Evolutionary conservation across 1,284 basidiomycete genomes (phyloP), one percentile per base, ranked within the genome.

Genomic region (Trichosporon sp.): DNA sequence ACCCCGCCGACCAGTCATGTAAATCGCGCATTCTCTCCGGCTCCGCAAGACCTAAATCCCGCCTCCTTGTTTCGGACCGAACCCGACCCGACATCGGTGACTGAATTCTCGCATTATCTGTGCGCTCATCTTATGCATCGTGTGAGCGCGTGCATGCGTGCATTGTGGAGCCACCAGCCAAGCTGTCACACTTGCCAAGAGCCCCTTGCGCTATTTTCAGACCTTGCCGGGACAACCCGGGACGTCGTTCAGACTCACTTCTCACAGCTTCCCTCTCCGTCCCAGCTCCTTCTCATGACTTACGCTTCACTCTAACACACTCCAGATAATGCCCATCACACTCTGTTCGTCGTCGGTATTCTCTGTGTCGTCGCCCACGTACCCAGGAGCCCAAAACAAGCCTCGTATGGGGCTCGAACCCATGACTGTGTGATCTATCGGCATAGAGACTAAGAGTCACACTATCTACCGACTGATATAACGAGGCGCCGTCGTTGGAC

Each of bases 391-490:
- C 51, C 26, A 54, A 54, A 54, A 21, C n/a, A 54, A 54, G 51
- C 51, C 51, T 54, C 51, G 56, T 31, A 35, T 61, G 56, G 56
- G 56, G 56, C 56, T 61, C 56, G 56, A 31, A 32, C 56, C 56
- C 56, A 35, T 61, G 56, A 61, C 32, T 61, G 56, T 35, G 32
- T 32, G 56, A 61, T 61, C 56, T 14, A 61, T 61, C 56, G 56
- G 32, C 56, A 12, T 14, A 14, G 10, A 12, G 32, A 7, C 21
- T 61, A 61, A 61, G 56, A 61, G 56, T 61, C 32, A 35, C 56
- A 61, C 56, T 61, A 35, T 35, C 56, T 61, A 61, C 26, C 32
- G 56, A 61, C 31, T 61, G 56, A 61, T 61, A 61, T 61, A 35
- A 61, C 56, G 56, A 61, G 32, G 26, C 31, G 56, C 3, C 26